Base-by-base conservation (phyloP, 2,329 filamentous ascomycete species). In the Neocucurbitaria cava region DNA sequence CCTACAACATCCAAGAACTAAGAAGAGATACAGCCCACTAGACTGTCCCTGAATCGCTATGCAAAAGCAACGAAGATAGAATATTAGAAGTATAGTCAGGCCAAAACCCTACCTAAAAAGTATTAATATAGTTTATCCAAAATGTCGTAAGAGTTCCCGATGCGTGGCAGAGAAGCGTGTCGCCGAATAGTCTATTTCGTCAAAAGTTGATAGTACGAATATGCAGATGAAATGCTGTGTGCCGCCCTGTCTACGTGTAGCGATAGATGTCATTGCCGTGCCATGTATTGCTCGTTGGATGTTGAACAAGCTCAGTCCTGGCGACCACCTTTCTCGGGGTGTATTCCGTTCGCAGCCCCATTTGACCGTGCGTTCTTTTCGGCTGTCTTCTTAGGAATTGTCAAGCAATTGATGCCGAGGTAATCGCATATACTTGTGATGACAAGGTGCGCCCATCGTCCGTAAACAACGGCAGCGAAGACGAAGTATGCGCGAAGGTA, bases 361-460 rank as follows among this genome's bases (percentile, higher is more conserved):
- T 73, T 74, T 15, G 66, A 47, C 46, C 56, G 62, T 9, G 61
- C 46, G 6, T 55, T 65, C 56, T 71, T 72, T 41, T 75, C 71
- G 20, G 51, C 61, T 2, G 59, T 58, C 30, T 61, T 49, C 46
- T 65, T 60, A 4, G 79, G 78, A 56, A 99, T 97, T 0, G 93
- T 98, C 62, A 99, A 79, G 70, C 94, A 96, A 71, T 94, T 95
- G 81, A 99, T 99, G 58, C 91, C 92, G 21, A 99, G 81, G 77
- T 90, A 98, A 49, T 88, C 84, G 79, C 95, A 98, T 68, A 99
- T 98, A 72, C 89, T 90, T 59, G 88, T 90, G 69, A 96, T 92
- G 43, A 98, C 93, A 38, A 96, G 81, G 68, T 90, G 89, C 0
- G 95, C 95, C 95, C 95, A 99, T 64, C 90, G 87, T 76, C 90